Percentiles rank a stretch among this genome's conserved stretches.
These are phyloP conservation scores for Pseudotulostoma volvatum DNA, from an alignment of 495 filamentous ascomycete genomes.

Conservation along the genomic window DNA sequence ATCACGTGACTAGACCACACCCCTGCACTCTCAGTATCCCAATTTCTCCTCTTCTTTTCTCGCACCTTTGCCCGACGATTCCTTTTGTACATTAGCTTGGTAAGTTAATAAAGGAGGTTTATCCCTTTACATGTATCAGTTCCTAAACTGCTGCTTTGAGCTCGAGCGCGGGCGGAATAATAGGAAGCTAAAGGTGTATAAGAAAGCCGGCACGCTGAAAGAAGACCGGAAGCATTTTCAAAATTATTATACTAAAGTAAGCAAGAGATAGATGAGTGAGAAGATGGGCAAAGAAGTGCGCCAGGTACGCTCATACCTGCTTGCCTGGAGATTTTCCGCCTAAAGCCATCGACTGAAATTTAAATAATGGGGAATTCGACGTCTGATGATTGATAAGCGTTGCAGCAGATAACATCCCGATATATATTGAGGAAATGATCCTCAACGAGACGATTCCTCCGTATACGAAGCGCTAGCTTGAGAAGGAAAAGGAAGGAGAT, in stretches of 20 bases:
- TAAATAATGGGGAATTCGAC: slow-evolving; percentile 8
- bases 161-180: slow-evolving; percentile 5
- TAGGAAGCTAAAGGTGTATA: slow-evolving; percentile 6
- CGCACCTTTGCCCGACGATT: no score
- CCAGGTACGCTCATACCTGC: slow-evolving; percentile 1
- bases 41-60: no score
- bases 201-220: slow-evolving; percentile 8
- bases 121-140: slow-evolving; percentile 7
- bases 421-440: slow-evolving; percentile 12
- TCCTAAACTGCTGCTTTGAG: slow-evolving; percentile 10
- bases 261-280: slow-evolving; percentile 4
- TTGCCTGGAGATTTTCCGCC: background rate
- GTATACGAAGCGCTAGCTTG: no score
- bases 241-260: slow-evolving; percentile 8
- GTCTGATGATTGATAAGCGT: slow-evolving; percentile 6
- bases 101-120: no score
- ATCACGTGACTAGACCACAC: no score
- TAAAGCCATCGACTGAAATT: background rate
- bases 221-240: slow-evolving; percentile 9
- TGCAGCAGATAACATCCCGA: slow-evolving; percentile 8
- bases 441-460: slow-evolving; percentile 15
- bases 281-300: slow-evolving; percentile 4
- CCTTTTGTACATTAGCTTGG: no score
- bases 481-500: no score
- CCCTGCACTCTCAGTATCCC: no score